Conservation (phyloP, 164 flowering plant genomes). For the Vitis rotundifolia region DNA sequence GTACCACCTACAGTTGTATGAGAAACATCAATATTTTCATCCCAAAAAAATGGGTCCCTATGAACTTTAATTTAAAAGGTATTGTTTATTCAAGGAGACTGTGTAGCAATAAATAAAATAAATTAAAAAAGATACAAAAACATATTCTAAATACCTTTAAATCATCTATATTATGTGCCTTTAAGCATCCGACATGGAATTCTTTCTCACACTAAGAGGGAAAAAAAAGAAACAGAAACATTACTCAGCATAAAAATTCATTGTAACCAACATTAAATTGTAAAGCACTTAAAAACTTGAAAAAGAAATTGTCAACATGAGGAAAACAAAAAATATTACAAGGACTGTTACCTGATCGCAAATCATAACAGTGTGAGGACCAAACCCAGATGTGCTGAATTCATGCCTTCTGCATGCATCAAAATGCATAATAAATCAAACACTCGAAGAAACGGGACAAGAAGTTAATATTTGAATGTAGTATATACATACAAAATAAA, state of each 20-base stretch:
- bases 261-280: neutral
- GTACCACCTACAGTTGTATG: conserved; percentile 63
- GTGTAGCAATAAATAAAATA: neutral
- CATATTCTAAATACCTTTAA: conserved; percentile 44
- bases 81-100: neutral
- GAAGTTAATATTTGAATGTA: neutral
- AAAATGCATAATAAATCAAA: conserved; percentile 1
- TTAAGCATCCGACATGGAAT: conserved; percentile 89
- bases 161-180: conserved; percentile 60
- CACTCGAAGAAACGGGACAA: neutral
- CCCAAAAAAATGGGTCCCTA: neutral
- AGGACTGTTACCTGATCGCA: conserved; percentile 84
- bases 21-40: neutral
- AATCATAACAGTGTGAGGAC: conserved; percentile 69
- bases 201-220: conserved; percentile 81
- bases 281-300: neutral
- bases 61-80: neutral
- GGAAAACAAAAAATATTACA: neutral
- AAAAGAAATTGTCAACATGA: neutral
- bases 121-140: neutral
- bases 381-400: conserved; percentile 65
- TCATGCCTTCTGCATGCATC: conserved; percentile 48
- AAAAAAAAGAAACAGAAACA: conserved; percentile 2
- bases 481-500: neutral
- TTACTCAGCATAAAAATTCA: neutral